phyloP scores from a whole-genome alignment of 495 filamentous ascomycete genomes.

The Antarctomyces pellizariae region DNA sequence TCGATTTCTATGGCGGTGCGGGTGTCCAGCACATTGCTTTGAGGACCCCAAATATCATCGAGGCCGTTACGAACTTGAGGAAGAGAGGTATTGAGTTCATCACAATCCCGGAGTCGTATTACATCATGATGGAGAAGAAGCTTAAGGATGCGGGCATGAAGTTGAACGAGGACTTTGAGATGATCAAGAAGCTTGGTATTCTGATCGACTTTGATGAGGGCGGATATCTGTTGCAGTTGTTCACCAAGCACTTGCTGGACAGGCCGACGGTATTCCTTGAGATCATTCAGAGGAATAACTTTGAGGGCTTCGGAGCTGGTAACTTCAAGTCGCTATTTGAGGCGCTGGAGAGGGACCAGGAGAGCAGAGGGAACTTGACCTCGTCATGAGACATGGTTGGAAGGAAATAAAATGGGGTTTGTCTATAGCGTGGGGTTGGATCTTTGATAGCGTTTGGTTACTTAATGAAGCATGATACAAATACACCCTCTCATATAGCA shows the following conservation, averaged over 20 bases:
- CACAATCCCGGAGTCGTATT: constrained; percentile 59
- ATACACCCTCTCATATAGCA: too few species aligned
- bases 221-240: constrained; percentile 67
- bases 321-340: constrained; percentile 89
- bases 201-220: constrained; percentile 80
- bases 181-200: constrained; percentile 48
- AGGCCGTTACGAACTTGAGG: constrained; percentile 46
- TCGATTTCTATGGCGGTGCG: constrained; percentile 63
- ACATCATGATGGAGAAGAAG: constrained; percentile 45
- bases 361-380: constrained; percentile 57
- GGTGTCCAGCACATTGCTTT: constrained; percentile 87
- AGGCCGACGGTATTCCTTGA: constrained; percentile 85
- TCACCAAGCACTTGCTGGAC: constrained; percentile 83
- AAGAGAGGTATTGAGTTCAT: constrained; percentile 77
- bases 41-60: constrained; percentile 53
- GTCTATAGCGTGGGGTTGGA: too few species aligned
- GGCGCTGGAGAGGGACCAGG: constrained; percentile 80
- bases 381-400: too few species aligned
- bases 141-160: constrained; percentile 28
- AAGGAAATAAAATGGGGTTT: too few species aligned
- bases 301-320: constrained; percentile 78
- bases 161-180: constrained; percentile 54
- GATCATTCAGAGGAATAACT: constrained; percentile 75
- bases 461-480: too few species aligned
- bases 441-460: too few species aligned